Percentiles rank a stretch among this genome's conserved stretches.
Conservation (phyloP, 768 basidiomycete species). For the Pholiota microspora region DNA sequence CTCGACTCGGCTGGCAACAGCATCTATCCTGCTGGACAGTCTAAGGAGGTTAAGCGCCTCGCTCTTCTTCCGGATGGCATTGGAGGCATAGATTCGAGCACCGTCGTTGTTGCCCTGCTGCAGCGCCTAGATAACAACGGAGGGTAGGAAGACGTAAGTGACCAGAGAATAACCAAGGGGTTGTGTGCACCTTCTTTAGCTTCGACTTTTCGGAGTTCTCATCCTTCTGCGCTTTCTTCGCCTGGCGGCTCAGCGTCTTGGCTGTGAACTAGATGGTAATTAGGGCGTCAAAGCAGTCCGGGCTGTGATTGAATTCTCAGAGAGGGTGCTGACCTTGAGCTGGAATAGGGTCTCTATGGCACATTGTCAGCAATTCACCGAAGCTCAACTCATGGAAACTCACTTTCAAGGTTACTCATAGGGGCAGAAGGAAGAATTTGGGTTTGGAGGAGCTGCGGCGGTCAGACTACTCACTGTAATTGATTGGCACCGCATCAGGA, state of each 20-base stretch:
- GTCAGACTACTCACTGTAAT: not conserved
- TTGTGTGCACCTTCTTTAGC: constrained; percentile 81
- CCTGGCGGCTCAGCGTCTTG: constrained; percentile 90
- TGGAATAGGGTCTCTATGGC: constrained; percentile 94
- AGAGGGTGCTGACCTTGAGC: constrained; percentile 70
- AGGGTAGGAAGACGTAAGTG: constrained; percentile 4
- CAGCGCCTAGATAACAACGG: constrained; percentile 62
- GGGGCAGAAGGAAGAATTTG: constrained; percentile 11
- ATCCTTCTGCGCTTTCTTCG: constrained; percentile 97
- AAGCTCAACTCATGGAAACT: constrained; percentile 29
- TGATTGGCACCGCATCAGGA: constrained; percentile 1
- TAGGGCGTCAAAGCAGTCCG: not conserved
- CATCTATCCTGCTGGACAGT: constrained; percentile 89
- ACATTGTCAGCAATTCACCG: constrained; percentile 30
- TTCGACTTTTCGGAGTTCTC: constrained; percentile 85
- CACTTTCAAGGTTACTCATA: constrained; percentile 91
- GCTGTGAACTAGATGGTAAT: constrained; percentile 82
- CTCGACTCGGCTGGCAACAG: constrained; percentile 94
- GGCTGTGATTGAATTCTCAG: not conserved
- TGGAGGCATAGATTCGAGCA: constrained; percentile 96
- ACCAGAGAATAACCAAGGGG: not conserved
- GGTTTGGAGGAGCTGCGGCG: constrained; percentile 6
- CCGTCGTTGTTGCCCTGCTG: constrained; percentile 97
- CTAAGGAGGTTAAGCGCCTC: constrained; percentile 91
- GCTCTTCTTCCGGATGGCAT: constrained; percentile 97